phyloP scores from a whole-genome alignment of 345 rosid genomes.

The Pistacia integerrima region DNA sequence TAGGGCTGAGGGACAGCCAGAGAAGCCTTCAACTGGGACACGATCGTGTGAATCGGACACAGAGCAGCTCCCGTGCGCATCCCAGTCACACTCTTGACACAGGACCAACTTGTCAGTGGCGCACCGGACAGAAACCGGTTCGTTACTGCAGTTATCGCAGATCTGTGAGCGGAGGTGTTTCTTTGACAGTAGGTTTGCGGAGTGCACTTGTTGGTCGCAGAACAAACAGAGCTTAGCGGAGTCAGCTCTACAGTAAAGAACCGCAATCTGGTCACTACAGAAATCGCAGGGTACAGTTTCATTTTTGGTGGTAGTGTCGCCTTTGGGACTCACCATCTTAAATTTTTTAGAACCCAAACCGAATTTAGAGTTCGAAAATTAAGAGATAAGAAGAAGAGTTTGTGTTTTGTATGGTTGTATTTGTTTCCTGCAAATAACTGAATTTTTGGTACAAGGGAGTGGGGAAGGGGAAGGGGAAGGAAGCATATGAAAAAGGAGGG shows the following conservation, averaged over 20 bases:
- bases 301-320: conserved; percentile 12
- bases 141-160: conserved; percentile 73
- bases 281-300: conserved; percentile 63
- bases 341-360: neutral
- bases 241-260: conserved; percentile 85
- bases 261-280: conserved; percentile 69
- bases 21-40: conserved; percentile 56
- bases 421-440: too few species aligned
- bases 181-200: conserved; percentile 73
- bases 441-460: neutral
- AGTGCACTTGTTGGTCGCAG: conserved; percentile 93
- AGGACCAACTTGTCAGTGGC: conserved; percentile 58
- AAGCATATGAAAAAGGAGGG: conserved; percentile 7
- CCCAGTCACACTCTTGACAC: conserved; percentile 76
- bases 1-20: conserved; percentile 64
- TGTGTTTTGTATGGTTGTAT: too few species aligned
- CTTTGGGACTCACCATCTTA: conserved; percentile 39
- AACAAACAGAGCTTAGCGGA: conserved; percentile 82
- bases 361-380: neutral
- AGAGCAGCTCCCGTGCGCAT: conserved; percentile 68
- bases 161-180: conserved; percentile 93
- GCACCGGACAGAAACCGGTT: conserved; percentile 68
- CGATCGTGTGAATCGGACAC: conserved; percentile 71
- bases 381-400: neutral
- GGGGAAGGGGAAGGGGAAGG: neutral